phyloP scores from a whole-genome alignment of 768 basidiomycete species.

The Clathrus columnatus region DNA sequence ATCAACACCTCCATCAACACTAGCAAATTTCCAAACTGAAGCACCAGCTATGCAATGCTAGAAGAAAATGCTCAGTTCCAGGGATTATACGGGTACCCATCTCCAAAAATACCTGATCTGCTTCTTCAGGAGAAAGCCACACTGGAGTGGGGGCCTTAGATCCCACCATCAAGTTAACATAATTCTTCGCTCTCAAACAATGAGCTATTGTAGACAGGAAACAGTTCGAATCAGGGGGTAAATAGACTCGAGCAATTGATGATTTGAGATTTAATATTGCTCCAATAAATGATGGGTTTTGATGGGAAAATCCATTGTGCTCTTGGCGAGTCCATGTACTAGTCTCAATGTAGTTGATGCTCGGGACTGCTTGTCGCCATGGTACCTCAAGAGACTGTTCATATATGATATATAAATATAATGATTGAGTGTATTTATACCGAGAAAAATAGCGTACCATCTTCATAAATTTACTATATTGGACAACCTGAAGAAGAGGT shows the following conservation, averaged over 20 bases:
- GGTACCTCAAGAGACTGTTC: conserved; percentile 44
- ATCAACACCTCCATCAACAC: conserved; percentile 58
- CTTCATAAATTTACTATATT: conserved; percentile 83
- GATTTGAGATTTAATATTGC: conserved; percentile 77
- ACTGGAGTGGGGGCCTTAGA: conserved; percentile 76
- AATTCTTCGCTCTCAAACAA: conserved; percentile 76
- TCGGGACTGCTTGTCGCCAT: conserved; percentile 66
- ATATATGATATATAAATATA: background rate
- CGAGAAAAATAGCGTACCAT: conserved; percentile 39
- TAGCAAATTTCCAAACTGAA: conserved; percentile 79
- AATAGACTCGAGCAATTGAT: conserved; percentile 62
- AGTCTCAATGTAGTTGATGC: conserved; percentile 82
- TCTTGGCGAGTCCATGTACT: conserved; percentile 81
- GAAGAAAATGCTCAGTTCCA: background rate
- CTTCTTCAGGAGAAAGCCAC: conserved; percentile 73
- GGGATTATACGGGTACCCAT: background rate
- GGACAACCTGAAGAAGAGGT: conserved; percentile 37
- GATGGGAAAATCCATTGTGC: conserved; percentile 87
- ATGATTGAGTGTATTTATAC: background rate
- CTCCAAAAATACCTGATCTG: conserved; percentile 41
- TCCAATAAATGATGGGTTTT: conserved; percentile 80
- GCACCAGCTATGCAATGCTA: conserved; percentile 83
- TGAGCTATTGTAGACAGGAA: conserved; percentile 78
- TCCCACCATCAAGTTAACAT: conserved; percentile 82
- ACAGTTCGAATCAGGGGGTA: conserved; percentile 88